These are phyloP conservation scores for Cyanidioschyzon merolae DNA, from an alignment of 23 red algal genomes.

Conservation along the genomic window DNA sequence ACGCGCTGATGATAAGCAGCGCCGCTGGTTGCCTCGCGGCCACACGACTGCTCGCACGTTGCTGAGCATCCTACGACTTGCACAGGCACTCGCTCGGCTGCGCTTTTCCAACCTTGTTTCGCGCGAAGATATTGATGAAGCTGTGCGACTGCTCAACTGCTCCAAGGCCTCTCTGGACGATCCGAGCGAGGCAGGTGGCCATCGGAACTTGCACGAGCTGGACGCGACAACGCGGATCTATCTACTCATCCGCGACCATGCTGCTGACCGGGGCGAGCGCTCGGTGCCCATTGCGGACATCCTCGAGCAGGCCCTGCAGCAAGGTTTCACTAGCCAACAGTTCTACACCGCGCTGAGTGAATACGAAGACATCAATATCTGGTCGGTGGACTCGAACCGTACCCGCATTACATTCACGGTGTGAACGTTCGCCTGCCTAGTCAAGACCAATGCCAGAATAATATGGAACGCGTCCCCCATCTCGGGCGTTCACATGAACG, in stretches of 20 bases:
- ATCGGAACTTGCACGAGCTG: neutral
- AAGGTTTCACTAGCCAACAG: slow-evolving; percentile 13
- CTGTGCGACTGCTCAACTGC: slow-evolving; percentile 62
- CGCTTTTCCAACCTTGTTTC: slow-evolving; percentile 39
- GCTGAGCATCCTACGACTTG: slow-evolving; percentile 79
- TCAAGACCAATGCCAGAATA: neutral
- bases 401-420: slow-evolving; percentile 13
- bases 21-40: slow-evolving; percentile 30
- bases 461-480: too few relatives aligned
- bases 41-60: slow-evolving; percentile 81
- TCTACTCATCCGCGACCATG: neutral
- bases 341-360: slow-evolving; percentile 18
- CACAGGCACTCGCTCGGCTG: slow-evolving; percentile 77
- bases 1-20: slow-evolving; percentile 50
- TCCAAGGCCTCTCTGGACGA: slow-evolving; percentile 41
- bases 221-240: neutral
- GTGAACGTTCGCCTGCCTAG: too few relatives aligned
- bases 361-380: slow-evolving; percentile 31
- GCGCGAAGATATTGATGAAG: slow-evolving; percentile 82
- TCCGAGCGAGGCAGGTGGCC: neutral
- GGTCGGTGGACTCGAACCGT: slow-evolving; percentile 22
- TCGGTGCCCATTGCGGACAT: slow-evolving; percentile 6
- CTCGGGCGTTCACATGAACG: too few relatives aligned
- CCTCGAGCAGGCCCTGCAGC: slow-evolving; percentile 3
- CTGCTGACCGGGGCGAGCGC: neutral